phyloP scores from a whole-genome alignment of 2,329 filamentous ascomycete genomes.

The Xylariaceae sp. region DNA sequence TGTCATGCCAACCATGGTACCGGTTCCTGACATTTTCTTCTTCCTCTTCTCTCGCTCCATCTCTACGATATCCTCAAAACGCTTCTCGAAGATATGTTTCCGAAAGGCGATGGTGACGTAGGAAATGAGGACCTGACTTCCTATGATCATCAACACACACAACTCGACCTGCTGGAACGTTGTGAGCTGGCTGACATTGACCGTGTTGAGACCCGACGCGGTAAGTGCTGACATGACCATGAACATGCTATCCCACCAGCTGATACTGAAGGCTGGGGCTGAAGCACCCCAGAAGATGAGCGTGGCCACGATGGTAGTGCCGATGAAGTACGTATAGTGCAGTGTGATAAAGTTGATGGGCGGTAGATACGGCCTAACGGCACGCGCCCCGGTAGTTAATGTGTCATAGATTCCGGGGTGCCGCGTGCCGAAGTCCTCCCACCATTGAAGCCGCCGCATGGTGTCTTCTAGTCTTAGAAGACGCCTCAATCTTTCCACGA shows the following conservation, averaged over 20 bases:
- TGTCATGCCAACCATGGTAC: constrained; percentile 29
- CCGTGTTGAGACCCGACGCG: constrained; percentile 68
- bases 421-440: constrained; percentile 20
- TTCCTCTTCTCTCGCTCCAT: constrained; percentile 40
- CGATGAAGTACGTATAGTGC: constrained; percentile 69
- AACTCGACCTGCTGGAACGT: constrained; percentile 70
- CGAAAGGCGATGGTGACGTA: constrained; percentile 65
- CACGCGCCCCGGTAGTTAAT: constrained; percentile 5
- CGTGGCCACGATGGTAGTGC: constrained; percentile 56
- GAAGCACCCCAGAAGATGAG: constrained; percentile 64
- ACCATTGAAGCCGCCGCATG: constrained; percentile 21
- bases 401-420: constrained; percentile 22
- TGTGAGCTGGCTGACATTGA: constrained; percentile 65
- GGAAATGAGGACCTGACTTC: constrained; percentile 68
- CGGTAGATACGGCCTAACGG: constrained; percentile 38
- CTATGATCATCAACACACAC: constrained; percentile 66
- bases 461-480: constrained; percentile 5
- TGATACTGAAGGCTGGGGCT: constrained; percentile 52
- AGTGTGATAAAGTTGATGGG: constrained; percentile 64
- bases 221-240: constrained; percentile 69
- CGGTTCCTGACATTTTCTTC: constrained; percentile 25
- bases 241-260: constrained; percentile 68
- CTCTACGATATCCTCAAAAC: constrained; percentile 57
- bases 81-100: constrained; percentile 63
- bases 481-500: constrained; percentile 7